A percentile compares a stretch with the other conserved stretches of the same genome.
These are phyloP conservation scores for Wickerhamiella infanticola DNA, from an alignment of 1,139 yeast genomes.

Conservation along the genomic window DNA sequence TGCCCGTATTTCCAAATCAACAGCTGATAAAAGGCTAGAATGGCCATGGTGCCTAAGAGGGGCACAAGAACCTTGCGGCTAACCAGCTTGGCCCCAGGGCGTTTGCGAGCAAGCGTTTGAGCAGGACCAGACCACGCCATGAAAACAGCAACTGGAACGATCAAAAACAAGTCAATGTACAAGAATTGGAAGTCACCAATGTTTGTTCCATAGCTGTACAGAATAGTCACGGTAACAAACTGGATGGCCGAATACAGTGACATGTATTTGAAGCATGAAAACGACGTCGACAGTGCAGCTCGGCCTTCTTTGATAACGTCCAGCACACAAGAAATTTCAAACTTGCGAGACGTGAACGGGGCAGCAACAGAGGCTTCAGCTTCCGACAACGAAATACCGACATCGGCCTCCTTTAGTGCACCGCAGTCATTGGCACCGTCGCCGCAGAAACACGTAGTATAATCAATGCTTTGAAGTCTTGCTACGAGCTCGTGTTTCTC, in stretches of 20 bases:
- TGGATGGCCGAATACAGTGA: slow-evolving; percentile 93
- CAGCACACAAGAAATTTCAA: slow-evolving; percentile 84
- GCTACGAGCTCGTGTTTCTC: slow-evolving; percentile 93
- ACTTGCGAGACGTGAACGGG: slow-evolving; percentile 80
- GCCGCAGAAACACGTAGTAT: slow-evolving; percentile 94
- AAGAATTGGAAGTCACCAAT: slow-evolving; percentile 95
- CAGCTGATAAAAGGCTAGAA: slow-evolving; percentile 51
- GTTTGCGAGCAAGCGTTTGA: slow-evolving; percentile 41
- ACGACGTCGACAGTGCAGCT: slow-evolving; percentile 85
- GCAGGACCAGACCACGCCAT: slow-evolving; percentile 94
- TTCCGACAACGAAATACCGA: slow-evolving; percentile 87
- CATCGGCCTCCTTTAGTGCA: slow-evolving; percentile 93
- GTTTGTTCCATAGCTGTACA: slow-evolving; percentile 81
- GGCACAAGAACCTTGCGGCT: slow-evolving; percentile 80
- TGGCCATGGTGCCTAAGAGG: slow-evolving; percentile 50
- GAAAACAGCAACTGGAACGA: slow-evolving; percentile 85
- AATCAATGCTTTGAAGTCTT: slow-evolving; percentile 66
- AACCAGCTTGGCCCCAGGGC: slow-evolving; percentile 89
- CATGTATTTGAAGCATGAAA: slow-evolving; percentile 96
- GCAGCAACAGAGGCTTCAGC: slow-evolving; percentile 99
- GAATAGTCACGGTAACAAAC: slow-evolving; percentile 67
- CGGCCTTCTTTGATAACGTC: slow-evolving; percentile 90
- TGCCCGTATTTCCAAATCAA: slow-evolving; percentile 37
- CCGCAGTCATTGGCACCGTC: slow-evolving; percentile 92
- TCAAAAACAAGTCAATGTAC: slow-evolving; percentile 79